These are phyloP conservation scores for Coleophoma cylindrospora DNA, from an alignment of 2,329 filamentous ascomycete species.

Conservation along the genomic window DNA sequence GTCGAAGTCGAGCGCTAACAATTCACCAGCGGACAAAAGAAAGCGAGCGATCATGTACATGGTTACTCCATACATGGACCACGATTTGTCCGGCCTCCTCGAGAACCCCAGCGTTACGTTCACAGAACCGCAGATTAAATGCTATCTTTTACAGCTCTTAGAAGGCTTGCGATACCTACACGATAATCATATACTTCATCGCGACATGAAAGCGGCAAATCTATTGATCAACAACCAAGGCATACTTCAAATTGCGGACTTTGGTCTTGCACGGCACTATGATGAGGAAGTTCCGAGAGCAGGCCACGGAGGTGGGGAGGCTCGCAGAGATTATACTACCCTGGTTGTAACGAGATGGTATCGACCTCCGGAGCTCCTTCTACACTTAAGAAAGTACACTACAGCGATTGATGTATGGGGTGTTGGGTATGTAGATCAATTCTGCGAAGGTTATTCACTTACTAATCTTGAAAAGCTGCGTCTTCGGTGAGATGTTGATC, in stretches of 20 bases:
- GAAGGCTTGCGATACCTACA: conserved; percentile 89
- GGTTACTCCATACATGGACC: conserved; percentile 98
- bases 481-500: conserved; percentile 96
- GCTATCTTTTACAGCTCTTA: conserved; percentile 91
- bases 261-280: conserved; percentile 89
- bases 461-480: conserved; percentile 56
- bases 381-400: conserved; percentile 89
- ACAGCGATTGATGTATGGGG: conserved; percentile 98
- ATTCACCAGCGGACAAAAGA: conserved; percentile 60
- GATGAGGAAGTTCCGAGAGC: conserved; percentile 75
- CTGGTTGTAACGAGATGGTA: conserved; percentile 98
- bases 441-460: no score
- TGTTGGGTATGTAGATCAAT: conserved; percentile 63
- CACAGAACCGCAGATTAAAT: conserved; percentile 90
- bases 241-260: conserved; percentile 94
- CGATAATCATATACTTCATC: conserved; percentile 82
- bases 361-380: conserved; percentile 83
- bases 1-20: conserved; percentile 15
- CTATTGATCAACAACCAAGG: conserved; percentile 92
- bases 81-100: conserved; percentile 93
- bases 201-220: conserved; percentile 99
- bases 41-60: conserved; percentile 92
- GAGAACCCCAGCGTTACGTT: conserved; percentile 91
- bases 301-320: conserved; percentile 77
- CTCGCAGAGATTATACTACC: conserved; percentile 88